A percentile compares a stretch with the other conserved stretches of the same genome.
Evolutionary conservation across 169 alveolate genomes (phyloP).

Genomic region (Cryptosporidium viatorum): DNA sequence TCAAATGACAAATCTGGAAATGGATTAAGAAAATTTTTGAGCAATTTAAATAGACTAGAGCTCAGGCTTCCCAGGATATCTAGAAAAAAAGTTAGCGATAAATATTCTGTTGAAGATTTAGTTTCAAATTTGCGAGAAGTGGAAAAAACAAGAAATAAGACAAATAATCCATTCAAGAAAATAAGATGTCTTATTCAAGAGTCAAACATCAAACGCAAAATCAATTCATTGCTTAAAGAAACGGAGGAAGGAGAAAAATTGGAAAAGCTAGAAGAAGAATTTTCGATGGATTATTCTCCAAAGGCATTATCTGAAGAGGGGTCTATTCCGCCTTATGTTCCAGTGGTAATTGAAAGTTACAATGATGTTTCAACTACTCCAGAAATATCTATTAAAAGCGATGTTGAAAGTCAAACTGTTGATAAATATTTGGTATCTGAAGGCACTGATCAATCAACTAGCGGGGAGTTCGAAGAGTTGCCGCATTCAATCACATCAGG

Average conservation of each 20-base stretch:
- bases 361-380: not conserved
- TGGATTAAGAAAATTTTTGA: not conserved
- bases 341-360: constrained; percentile 3
- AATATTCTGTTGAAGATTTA: not conserved
- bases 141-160: not conserved
- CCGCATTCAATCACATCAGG: not conserved
- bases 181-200: constrained; percentile 11
- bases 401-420: not conserved
- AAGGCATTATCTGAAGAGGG: constrained; percentile 30
- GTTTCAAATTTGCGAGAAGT: not conserved
- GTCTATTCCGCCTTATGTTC: not conserved
- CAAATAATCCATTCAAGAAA: constrained; percentile 64
- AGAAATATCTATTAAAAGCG: not conserved
- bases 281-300: constrained; percentile 58
- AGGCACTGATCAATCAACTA: not conserved
- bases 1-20: not conserved
- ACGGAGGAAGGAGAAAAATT: constrained; percentile 20
- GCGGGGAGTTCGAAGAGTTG: not conserved
- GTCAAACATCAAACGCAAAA: not conserved
- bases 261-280: constrained; percentile 41
- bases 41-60: not conserved
- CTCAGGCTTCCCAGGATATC: not conserved
- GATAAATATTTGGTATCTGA: not conserved
- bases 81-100: not conserved
- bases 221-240: not conserved